Conservation (phyloP, 1,139 yeast genomes). For the Nadsonia starkeyi-henricii region DNA sequence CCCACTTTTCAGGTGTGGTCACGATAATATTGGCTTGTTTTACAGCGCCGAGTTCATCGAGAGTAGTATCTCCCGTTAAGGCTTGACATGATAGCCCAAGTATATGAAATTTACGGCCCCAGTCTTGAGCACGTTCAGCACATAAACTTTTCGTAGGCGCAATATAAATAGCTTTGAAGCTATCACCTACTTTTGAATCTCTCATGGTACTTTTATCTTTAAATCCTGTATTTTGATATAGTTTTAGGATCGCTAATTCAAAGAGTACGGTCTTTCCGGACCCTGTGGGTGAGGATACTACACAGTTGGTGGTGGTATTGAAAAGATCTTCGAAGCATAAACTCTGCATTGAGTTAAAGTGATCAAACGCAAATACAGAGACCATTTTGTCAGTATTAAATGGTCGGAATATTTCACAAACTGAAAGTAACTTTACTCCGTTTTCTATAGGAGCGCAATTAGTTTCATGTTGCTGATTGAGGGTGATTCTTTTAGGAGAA, state of each 20-base stretch:
- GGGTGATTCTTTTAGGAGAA: no score
- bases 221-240: not conserved
- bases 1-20: constrained; percentile 50
- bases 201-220: no score
- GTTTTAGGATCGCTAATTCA: not conserved
- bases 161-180: not conserved
- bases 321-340: not conserved
- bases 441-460: not conserved
- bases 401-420: not conserved
- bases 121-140: constrained; percentile 18
- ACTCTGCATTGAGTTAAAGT: not conserved
- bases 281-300: not conserved
- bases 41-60: constrained; percentile 29
- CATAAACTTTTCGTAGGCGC: not conserved
- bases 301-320: not conserved
- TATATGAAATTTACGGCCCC: constrained; percentile 28
- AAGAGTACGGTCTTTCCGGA: not conserved
- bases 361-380: not conserved
- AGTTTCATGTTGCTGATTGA: not conserved
- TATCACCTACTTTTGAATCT: not conserved
- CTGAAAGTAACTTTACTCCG: not conserved
- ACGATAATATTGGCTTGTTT: constrained; percentile 33
- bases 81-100: constrained; percentile 31
- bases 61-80: constrained; percentile 36
- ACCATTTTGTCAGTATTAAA: not conserved